phyloP scores from a whole-genome alignment of 2,329 filamentous ascomycete species.

The Venturiaceae sp. region DNA sequence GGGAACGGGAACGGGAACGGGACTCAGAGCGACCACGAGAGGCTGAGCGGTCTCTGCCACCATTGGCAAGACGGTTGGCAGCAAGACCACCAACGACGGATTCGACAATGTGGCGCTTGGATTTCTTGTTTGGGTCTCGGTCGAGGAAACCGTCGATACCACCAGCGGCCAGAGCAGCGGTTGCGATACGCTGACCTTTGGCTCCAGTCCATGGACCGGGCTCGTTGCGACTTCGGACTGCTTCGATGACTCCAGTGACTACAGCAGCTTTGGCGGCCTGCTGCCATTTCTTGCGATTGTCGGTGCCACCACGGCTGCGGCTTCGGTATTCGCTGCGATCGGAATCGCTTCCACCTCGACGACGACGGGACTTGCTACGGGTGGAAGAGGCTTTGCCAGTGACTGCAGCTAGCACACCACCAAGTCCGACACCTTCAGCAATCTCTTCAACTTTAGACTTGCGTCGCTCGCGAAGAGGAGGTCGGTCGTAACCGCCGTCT shows the following conservation, averaged over 20 bases:
- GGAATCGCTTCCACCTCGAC: conserved; percentile 20
- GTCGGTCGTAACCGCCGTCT: conserved; percentile 29
- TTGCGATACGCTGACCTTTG: conserved; percentile 85
- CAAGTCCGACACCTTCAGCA: conserved; percentile 48
- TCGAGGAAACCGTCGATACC: conserved; percentile 71
- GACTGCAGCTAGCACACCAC: conserved; percentile 40
- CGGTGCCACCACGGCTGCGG: conserved; percentile 32
- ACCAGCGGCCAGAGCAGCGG: conserved; percentile 75
- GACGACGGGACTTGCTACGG: conserved; percentile 40
- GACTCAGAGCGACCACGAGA: conserved; percentile 36
- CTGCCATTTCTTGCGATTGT: conserved; percentile 41
- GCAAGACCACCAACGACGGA: conserved; percentile 83
- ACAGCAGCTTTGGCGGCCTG: conserved; percentile 88
- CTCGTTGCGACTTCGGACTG: conserved; percentile 81
- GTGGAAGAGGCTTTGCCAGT: conserved; percentile 45
- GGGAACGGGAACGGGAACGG: conserved; percentile 41
- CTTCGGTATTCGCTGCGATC: conserved; percentile 31
- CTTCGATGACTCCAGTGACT: conserved; percentile 82
- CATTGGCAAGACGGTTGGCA: conserved; percentile 77
- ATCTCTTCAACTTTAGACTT: conserved; percentile 54
- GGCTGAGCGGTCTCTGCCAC: conserved; percentile 59
- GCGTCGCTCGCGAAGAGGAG: conserved; percentile 35
- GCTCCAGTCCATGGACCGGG: conserved; percentile 83
- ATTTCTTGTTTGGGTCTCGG: conserved; percentile 59
- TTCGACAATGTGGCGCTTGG: conserved; percentile 72